Conservation (phyloP, 495 filamentous ascomycete species). For the Annulohypoxylon stygium region DNA sequence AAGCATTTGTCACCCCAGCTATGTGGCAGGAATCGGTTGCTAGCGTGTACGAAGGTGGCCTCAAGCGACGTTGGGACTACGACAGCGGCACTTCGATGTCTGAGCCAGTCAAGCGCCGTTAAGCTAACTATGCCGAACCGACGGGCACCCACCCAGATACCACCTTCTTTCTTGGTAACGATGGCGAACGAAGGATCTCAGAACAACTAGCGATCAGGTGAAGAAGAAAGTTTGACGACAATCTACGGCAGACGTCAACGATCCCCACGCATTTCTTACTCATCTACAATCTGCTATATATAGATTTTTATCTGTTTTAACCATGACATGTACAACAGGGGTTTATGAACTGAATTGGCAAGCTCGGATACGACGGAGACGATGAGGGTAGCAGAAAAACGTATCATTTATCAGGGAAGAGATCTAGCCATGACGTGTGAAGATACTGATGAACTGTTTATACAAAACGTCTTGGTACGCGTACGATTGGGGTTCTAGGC, state of each 20-base stretch:
- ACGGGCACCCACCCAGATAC: slow-evolving; percentile 37
- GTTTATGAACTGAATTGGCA: slow-evolving; percentile 25
- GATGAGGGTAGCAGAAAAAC: slow-evolving; percentile 21
- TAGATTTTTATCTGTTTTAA: slow-evolving; percentile 43
- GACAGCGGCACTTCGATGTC: slow-evolving; percentile 51
- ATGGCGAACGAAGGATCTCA: slow-evolving; percentile 25
- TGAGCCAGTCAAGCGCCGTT: slow-evolving; percentile 49
- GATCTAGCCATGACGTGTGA: slow-evolving; percentile 15
- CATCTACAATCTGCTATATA: slow-evolving; percentile 34
- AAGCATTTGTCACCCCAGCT: slow-evolving; percentile 84
- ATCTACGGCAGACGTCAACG: slow-evolving; percentile 16
- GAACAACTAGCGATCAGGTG: slow-evolving; percentile 12
- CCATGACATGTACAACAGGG: slow-evolving; percentile 43
- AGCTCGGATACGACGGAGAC: slow-evolving; percentile 30
- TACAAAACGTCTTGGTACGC: slow-evolving; percentile 28
- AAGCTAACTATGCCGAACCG: slow-evolving; percentile 22
- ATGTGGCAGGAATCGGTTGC: slow-evolving; percentile 99
- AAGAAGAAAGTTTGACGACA: slow-evolving; percentile 7
- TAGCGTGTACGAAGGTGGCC: slow-evolving; percentile 82
- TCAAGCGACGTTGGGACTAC: slow-evolving; percentile 82
- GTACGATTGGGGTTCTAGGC: slow-evolving; percentile 32
- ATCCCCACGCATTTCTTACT: slow-evolving; percentile 16
- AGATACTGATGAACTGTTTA: slow-evolving; percentile 24
- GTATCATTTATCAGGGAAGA: slow-evolving; percentile 5
- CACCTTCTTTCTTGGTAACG: slow-evolving; percentile 41